Evolutionary conservation across 2,329 filamentous ascomycete genomes (phyloP).

Genomic region (Colletotrichum sp.): DNA sequence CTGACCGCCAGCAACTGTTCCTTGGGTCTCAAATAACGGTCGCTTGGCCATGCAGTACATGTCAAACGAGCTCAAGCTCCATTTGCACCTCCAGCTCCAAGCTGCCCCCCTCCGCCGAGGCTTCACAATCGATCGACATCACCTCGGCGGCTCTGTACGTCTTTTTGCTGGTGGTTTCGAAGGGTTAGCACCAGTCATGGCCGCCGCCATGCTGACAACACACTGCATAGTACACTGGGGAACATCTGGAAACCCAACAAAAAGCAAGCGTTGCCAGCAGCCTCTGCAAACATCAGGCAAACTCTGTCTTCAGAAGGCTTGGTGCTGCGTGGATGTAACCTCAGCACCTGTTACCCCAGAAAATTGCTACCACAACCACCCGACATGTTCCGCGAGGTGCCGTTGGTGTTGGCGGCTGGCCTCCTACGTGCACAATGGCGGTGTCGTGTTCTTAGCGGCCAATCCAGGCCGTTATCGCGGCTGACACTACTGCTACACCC

Average conservation of each 20-base stretch:
- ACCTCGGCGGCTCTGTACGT: background rate
- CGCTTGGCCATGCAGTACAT: background rate
- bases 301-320: constrained; percentile 8
- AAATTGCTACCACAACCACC: background rate
- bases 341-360: background rate
- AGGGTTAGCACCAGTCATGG: background rate
- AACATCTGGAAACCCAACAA: background rate
- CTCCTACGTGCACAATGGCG: background rate
- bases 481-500: background rate
- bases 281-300: constrained; percentile 2
- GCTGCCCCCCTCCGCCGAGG: background rate
- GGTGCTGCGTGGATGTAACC: constrained; percentile 1
- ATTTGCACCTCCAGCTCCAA: background rate
- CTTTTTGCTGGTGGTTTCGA: background rate
- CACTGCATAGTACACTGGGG: background rate
- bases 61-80: background rate
- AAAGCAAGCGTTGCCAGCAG: background rate
- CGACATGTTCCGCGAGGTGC: background rate
- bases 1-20: background rate
- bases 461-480: background rate
- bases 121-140: constrained; percentile 3
- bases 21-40: background rate
- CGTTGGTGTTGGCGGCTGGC: background rate
- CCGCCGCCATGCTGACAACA: background rate
- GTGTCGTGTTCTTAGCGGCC: background rate